These are phyloP conservation scores for Exophiala xenobiotica DNA, from an alignment of 2,329 filamentous ascomycete genomes.

Conservation along the genomic window DNA sequence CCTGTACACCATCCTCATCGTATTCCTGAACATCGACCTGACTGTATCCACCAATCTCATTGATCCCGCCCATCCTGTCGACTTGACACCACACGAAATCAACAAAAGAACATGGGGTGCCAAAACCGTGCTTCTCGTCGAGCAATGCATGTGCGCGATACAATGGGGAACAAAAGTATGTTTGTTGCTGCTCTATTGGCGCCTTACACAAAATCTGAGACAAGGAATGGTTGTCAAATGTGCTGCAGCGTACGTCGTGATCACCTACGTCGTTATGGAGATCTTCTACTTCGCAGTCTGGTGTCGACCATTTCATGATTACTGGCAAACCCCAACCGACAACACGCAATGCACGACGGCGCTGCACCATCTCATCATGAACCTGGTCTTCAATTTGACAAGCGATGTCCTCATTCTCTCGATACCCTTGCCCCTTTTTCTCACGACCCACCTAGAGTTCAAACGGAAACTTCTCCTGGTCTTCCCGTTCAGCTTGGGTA, in stretches of 20 bases:
- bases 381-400: constrained; percentile 49
- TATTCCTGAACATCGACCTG: constrained; percentile 44
- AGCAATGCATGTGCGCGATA: constrained; percentile 53
- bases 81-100: constrained; percentile 49
- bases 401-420: constrained; percentile 48
- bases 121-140: constrained; percentile 55
- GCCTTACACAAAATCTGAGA: constrained; percentile 48
- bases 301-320: constrained; percentile 54
- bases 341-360: constrained; percentile 49
- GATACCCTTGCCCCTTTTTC: constrained; percentile 49
- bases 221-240: constrained; percentile 38
- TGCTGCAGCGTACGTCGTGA: constrained; percentile 46
- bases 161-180: constrained; percentile 57
- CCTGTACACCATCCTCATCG: constrained; percentile 44
- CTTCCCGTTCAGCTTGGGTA: constrained; percentile 57
- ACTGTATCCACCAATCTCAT: constrained; percentile 50
- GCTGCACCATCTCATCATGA: constrained; percentile 49
- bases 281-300: constrained; percentile 54
- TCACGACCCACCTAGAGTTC: constrained; percentile 41
- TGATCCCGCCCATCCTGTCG: constrained; percentile 36
- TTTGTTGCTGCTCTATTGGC: constrained; percentile 53
- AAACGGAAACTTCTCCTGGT: constrained; percentile 55
- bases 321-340: constrained; percentile 52
- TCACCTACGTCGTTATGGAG: constrained; percentile 51
- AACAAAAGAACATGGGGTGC: constrained; percentile 50